Base-by-base conservation (phyloP, 2,329 filamentous ascomycete genomes). In the Fusarium gaditjirri region DNA sequence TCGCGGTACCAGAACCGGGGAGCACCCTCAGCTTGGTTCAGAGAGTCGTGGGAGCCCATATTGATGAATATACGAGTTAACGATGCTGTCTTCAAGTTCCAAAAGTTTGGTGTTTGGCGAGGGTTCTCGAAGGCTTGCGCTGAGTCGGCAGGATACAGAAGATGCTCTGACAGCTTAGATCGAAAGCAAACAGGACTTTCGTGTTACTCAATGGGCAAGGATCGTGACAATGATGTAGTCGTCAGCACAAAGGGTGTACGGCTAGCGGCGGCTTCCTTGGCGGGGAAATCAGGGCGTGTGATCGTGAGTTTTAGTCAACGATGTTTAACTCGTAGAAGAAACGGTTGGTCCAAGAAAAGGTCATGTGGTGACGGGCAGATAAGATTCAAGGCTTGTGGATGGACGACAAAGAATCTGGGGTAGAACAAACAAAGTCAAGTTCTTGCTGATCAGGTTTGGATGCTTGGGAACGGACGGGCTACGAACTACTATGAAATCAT, bases 1-100 rank as follows among this genome's bases (percentile, higher is more conserved):
- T 86, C 84, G 46, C 83, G 83, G 72, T 84, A 85, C 87, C 87
- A 89, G 67, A 82, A 84, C 65, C 77, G 78, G 31, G 80, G 77
- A 46, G 70, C 65, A 65, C 78, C 80, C 61, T 82, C 80, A n/a
- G 77, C 72, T 62, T 77, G 76, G 42, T 72, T 71, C 36, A 73
- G 27, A 42, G 71, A 72, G 42, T 76, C 76, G 57, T 72, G 74
- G 25, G 76, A 77, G 52, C 75, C 75, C 76, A 77, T 77, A 8
- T 50, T 76, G 63, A 41, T 49, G 53, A 68, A 56, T 71, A 64
- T 58, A 71, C 54, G 47, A 64, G 38, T 44, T 65, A 39, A 58
- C 29, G 49, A 44, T 59, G 29, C 16, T 55, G 35, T 35, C 31
- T 38, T 25, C n/a, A 29, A 68, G 29, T 46, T 27, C 7, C 41